Evolutionary conservation across 2,329 filamentous ascomycete genomes (phyloP).

Genomic region (Chrysosporium queenslandicum): DNA sequence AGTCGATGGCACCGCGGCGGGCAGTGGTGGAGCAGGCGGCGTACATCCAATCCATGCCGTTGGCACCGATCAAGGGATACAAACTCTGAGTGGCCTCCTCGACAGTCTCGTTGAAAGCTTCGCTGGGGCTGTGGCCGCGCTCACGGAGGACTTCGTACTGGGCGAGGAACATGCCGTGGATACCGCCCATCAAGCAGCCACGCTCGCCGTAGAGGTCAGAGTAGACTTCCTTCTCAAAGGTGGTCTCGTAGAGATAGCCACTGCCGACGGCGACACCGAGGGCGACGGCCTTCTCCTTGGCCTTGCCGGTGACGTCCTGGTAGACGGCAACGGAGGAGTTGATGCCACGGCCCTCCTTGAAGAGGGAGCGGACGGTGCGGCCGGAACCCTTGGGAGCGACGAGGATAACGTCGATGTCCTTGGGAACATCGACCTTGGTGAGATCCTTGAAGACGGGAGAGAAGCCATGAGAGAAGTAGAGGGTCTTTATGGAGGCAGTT

Average conservation of each 20-base stretch:
- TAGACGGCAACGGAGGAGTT: slow-evolving; percentile 98
- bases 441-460: slow-evolving; percentile 99
- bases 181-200: slow-evolving; percentile 98
- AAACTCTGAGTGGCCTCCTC: slow-evolving; percentile 98
- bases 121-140: slow-evolving; percentile 90
- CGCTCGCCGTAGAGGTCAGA: slow-evolving; percentile 99
- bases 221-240: slow-evolving; percentile 99
- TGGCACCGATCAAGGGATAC: slow-evolving; percentile 92
- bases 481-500: slow-evolving; percentile 56
- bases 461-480: slow-evolving; percentile 99
- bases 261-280: slow-evolving; percentile 94
- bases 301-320: slow-evolving; percentile 97
- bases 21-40: slow-evolving; percentile 98
- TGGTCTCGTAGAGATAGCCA: slow-evolving; percentile 99
- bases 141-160: slow-evolving; percentile 99
- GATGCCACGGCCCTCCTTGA: slow-evolving; percentile 98
- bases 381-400: slow-evolving; percentile 98
- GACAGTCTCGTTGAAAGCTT: slow-evolving; percentile 99
- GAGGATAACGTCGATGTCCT: slow-evolving; percentile 96
- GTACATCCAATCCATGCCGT: slow-evolving; percentile 99
- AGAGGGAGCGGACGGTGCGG: slow-evolving; percentile 95
- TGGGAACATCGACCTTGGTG: slow-evolving; percentile 96
- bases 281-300: slow-evolving; percentile 94
- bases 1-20: slow-evolving; percentile 96
- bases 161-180: slow-evolving; percentile 99